Percentiles rank a stretch among this genome's conserved stretches.
phyloP scores from a whole-genome alignment of 225 moss, liverwort and hornwort genomes.

The Climacium dendroides region DNA sequence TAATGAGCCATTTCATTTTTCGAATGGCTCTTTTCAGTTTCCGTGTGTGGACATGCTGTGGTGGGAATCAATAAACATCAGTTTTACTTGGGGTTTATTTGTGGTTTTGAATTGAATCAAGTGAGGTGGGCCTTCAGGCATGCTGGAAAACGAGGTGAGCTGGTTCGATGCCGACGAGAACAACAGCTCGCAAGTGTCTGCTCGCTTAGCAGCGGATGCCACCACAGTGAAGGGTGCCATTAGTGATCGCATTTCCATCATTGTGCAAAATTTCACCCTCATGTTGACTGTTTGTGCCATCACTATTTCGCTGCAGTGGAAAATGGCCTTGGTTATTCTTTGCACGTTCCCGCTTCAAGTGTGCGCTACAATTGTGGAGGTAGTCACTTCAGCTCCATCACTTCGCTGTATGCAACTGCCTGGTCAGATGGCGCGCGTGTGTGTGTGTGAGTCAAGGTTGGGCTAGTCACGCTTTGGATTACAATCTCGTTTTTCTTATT shows the following conservation, averaged over 20 bases:
- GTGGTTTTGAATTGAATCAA: not conserved
- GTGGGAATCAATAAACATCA: not conserved
- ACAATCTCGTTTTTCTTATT: not conserved
- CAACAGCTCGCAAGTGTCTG: slow-evolving; percentile 34
- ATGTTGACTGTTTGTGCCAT: slow-evolving; percentile 5
- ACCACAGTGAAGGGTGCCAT: slow-evolving; percentile 41
- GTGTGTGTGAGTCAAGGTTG: not conserved
- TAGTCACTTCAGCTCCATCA: not conserved
- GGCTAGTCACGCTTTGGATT: not conserved
- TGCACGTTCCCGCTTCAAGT: slow-evolving; percentile 29
- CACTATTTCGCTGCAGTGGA: slow-evolving; percentile 23
- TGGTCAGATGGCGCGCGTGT: not conserved
- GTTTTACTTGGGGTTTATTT: not conserved
- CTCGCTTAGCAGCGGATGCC: slow-evolving; percentile 40
- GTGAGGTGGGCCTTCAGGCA: not conserved
- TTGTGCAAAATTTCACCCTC: slow-evolving; percentile 30
- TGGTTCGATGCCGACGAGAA: slow-evolving; percentile 52
- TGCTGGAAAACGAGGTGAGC: slow-evolving; percentile 36
- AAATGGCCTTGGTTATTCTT: slow-evolving; percentile 22
- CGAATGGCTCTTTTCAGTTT: not conserved
- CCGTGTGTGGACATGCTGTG: no score
- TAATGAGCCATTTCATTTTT: not conserved
- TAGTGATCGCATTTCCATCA: slow-evolving; percentile 32
- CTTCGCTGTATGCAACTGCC: not conserved
- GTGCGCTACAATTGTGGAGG: slow-evolving; percentile 17